Evolutionary conservation across 108 stramenopile species (phyloP), one percentile per base, ranked within the genome.

Genomic region (Tribonema minus): DNA sequence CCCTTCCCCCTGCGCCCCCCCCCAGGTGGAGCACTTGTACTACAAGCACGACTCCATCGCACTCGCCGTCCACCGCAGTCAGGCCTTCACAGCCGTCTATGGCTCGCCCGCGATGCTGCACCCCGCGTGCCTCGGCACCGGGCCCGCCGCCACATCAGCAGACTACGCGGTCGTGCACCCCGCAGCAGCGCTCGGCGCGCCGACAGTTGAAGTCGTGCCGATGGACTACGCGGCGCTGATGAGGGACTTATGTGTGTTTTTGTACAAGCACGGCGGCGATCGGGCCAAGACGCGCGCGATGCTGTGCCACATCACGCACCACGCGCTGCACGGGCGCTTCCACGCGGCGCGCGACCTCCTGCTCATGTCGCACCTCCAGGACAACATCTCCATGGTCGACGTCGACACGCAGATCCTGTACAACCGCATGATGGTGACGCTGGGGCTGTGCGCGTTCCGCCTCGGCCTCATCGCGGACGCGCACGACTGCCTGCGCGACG

Each of bases 401-500:
- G 87, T 95, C 37, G 81, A 89, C 23, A 96, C 95, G 37, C 94
- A 95, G 92, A 94, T 96, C 63, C 86, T 97, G 68, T 97, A 92
- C 89, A 99, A 99, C 83, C 90, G 98, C 27, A 93, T 91, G 87
- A 95, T 98, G 92, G 96, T 92, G 27, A 90, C 86, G n/a, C 84
- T 99, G 41, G 98, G 98, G 34, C 91, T 97, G 77, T 89, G 92
- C 39, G 98, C 98, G 40, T 99, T 99, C 88, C 93, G 98, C 32
- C 71, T 90, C 31, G 98, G 96, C 26, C 90, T 92, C 38, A 91
- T 96, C 65, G 30, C 33, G 80, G 93, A 97, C 58, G 94, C 98
- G 5, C 96, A 97, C 77, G 91, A 94, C 76, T 95, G 95, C 80
- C 84, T 99, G 5, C 76, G 91, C 30, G 95, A 96, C 58, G 90